phyloP scores from a whole-genome alignment of 2,329 filamentous ascomycete genomes.

The Colletotrichum costaricense region DNA sequence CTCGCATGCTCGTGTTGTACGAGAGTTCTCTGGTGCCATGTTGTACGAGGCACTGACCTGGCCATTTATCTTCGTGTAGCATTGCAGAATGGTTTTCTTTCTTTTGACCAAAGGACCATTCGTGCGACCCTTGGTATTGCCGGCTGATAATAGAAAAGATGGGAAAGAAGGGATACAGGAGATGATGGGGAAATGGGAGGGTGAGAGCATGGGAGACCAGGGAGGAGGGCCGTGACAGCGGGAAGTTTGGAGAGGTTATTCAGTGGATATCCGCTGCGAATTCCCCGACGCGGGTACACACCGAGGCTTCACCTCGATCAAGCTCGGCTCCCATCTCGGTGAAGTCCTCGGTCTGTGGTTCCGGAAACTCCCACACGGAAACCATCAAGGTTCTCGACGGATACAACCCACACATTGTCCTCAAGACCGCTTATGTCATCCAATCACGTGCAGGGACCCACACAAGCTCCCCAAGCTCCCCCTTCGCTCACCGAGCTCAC shows the following conservation, averaged over 20 bases:
- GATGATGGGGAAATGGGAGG: background rate
- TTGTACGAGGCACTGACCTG: constrained; percentile 14
- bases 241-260: constrained; percentile 33
- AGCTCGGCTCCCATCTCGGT: background rate
- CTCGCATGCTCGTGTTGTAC: constrained; percentile 31
- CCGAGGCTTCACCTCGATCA: background rate
- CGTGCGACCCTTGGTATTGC: background rate
- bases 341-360: background rate
- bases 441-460: background rate
- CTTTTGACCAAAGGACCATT: background rate
- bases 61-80: background rate
- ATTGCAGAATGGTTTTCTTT: background rate
- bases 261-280: constrained; percentile 28
- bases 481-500: constrained; percentile 29
- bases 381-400: background rate
- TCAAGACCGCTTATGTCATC: background rate
- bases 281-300: constrained; percentile 6
- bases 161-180: background rate
- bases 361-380: background rate
- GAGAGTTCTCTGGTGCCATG: constrained; percentile 23
- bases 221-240: constrained; percentile 25
- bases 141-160: background rate
- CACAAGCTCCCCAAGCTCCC: constrained; percentile 7
- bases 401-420: background rate
- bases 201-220: constrained; percentile 17